These are phyloP conservation scores for Arachnomyces sp. DNA, from an alignment of 2,329 filamentous ascomycete species.

Conservation along the genomic window DNA sequence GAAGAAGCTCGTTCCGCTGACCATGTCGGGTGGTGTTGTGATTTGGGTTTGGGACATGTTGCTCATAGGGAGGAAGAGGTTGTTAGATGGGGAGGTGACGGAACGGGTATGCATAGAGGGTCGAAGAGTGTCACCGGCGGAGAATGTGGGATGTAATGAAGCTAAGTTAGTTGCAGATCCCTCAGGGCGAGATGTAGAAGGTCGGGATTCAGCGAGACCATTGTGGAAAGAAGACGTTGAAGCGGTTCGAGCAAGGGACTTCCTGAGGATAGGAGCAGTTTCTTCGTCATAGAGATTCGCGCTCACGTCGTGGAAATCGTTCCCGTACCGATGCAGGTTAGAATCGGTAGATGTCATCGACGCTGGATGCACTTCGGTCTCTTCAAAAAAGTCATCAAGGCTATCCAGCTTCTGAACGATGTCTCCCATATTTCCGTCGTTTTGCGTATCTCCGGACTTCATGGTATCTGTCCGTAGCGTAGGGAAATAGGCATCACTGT, in stretches of 20 bases:
- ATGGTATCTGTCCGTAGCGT: conserved; percentile 79
- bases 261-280: conserved; percentile 80
- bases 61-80: conserved; percentile 34
- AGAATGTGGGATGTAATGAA: conserved; percentile 15
- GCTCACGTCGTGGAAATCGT: conserved; percentile 62
- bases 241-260: conserved; percentile 65
- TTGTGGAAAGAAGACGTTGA: conserved; percentile 75
- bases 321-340: conserved; percentile 40
- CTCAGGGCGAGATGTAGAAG: conserved; percentile 50
- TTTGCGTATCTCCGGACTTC: conserved; percentile 68
- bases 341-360: conserved; percentile 37
- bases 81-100: conserved; percentile 68
- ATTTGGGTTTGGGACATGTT: conserved; percentile 11
- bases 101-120: conserved; percentile 73
- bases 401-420: conserved; percentile 73
- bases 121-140: conserved; percentile 38
- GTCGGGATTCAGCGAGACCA: conserved; percentile 66
- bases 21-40: conserved; percentile 50
- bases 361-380: conserved; percentile 53
- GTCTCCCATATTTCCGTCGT: conserved; percentile 65
- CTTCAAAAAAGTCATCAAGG: conserved; percentile 75
- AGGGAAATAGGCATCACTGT: conserved; percentile 68
- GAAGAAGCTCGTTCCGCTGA: conserved; percentile 53
- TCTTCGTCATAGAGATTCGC: conserved; percentile 88
- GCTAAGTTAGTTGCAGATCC: conserved; percentile 50